Evolutionary conservation across 495 filamentous ascomycete species (phyloP).

Genomic region (Xylaria nigripes): DNA sequence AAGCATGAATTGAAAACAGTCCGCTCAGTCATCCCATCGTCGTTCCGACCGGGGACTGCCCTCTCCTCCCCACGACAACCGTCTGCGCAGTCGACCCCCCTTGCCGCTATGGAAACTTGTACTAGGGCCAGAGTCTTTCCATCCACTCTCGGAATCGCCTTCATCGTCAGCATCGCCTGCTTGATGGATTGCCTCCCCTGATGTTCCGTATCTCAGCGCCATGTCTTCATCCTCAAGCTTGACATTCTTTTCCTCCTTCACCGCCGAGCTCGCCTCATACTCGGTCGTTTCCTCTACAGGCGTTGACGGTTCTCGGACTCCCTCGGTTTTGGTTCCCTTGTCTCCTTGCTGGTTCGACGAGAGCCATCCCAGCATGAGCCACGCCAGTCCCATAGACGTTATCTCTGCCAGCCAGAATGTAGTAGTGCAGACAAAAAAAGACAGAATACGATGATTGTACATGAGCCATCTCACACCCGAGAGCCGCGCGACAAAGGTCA

Average conservation of each 20-base stretch:
- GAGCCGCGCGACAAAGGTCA: slow-evolving; percentile 64
- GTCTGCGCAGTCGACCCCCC: slow-evolving; percentile 12
- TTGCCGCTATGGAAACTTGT: slow-evolving; percentile 37
- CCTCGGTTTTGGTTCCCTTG: slow-evolving; percentile 3
- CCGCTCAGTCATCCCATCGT: background rate
- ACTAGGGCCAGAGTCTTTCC: slow-evolving; percentile 39
- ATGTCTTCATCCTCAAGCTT: slow-evolving; percentile 4
- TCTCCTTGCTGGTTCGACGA: slow-evolving; percentile 12
- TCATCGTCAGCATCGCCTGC: slow-evolving; percentile 29
- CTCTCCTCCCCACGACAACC: slow-evolving; percentile 15
- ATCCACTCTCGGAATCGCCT: slow-evolving; percentile 28
- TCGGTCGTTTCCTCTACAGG: slow-evolving; percentile 5
- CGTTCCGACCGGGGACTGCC: slow-evolving; percentile 1
- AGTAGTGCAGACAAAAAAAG: slow-evolving; percentile 56
- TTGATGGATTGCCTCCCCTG: slow-evolving; percentile 12
- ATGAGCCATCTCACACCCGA: slow-evolving; percentile 75
- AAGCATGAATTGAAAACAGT: background rate
- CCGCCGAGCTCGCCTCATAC: background rate
- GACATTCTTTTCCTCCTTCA: slow-evolving; percentile 8
- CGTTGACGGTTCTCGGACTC: background rate
- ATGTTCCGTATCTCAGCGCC: slow-evolving; percentile 12
- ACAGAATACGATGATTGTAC: slow-evolving; percentile 65
- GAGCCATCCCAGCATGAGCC: slow-evolving; percentile 40
- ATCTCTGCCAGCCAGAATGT: slow-evolving; percentile 71
- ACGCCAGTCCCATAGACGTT: slow-evolving; percentile 49